phyloP scores from a whole-genome alignment of 2,329 filamentous ascomycete genomes.

The Hypoxylon sp. region DNA sequence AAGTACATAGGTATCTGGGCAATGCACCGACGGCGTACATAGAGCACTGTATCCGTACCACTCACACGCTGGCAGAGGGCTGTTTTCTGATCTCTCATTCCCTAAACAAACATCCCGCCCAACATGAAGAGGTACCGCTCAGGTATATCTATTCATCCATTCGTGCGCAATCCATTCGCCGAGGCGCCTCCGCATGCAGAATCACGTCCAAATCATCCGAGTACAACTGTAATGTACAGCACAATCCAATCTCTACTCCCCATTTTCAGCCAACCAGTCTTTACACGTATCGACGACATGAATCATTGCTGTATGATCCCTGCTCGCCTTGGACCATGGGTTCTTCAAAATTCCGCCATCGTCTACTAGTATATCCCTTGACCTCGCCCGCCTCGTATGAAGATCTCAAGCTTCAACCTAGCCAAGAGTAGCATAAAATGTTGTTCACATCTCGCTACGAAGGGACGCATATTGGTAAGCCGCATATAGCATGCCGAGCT shows the following conservation, averaged over 20 bases:
- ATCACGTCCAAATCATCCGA: slow-evolving; percentile 48
- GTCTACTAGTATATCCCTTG: slow-evolving; percentile 6
- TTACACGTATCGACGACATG: slow-evolving; percentile 45
- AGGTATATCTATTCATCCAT: slow-evolving; percentile 26
- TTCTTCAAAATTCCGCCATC: slow-evolving; percentile 30
- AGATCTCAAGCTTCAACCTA: slow-evolving; percentile 12
- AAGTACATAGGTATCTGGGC: slow-evolving; percentile 7
- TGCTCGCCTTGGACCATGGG: slow-evolving; percentile 29
- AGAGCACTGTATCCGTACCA: slow-evolving; percentile 13
- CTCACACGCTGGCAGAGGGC: slow-evolving; percentile 17
- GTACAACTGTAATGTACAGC: slow-evolving; percentile 47
- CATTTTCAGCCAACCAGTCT: slow-evolving; percentile 42
- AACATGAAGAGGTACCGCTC: slow-evolving; percentile 22
- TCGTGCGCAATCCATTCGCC: slow-evolving; percentile 33
- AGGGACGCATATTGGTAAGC: slow-evolving; percentile 24
- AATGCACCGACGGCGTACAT: slow-evolving; percentile 7
- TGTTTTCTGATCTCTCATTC: slow-evolving; percentile 24
- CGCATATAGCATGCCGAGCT: slow-evolving; percentile 3
- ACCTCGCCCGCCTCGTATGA: slow-evolving; percentile 19
- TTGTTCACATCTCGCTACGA: slow-evolving; percentile 6
- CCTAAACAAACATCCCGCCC: slow-evolving; percentile 34
- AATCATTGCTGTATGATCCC: slow-evolving; percentile 43
- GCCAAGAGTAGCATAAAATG: slow-evolving; percentile 10
- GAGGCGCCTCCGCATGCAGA: slow-evolving; percentile 42
- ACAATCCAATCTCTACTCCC: slow-evolving; percentile 38